phyloP scores from a whole-genome alignment of 768 basidiomycete genomes.

The Mycena vitilis region DNA sequence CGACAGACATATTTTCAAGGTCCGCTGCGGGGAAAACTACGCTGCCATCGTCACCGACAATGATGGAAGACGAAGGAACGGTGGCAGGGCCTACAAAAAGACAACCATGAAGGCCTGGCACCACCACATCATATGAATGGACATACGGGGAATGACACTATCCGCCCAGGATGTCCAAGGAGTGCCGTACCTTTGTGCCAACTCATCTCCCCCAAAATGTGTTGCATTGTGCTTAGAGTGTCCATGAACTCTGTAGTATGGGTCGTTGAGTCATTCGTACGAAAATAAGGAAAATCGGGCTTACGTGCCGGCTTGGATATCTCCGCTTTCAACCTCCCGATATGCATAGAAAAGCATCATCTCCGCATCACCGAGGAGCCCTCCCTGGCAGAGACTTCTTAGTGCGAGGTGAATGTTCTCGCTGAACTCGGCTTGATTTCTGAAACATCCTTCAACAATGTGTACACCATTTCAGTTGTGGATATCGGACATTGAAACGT shows the following conservation, averaged over 20 bases:
- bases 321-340: neutral
- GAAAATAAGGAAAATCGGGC: neutral
- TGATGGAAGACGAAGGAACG: neutral
- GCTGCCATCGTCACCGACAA: neutral
- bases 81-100: neutral
- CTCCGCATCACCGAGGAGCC: too few species aligned
- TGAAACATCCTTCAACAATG: too few species aligned
- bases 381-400: too few species aligned
- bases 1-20: neutral
- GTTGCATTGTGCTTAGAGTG: conserved; percentile 3
- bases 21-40: neutral
- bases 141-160: neutral
- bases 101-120: neutral
- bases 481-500: neutral
- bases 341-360: neutral
- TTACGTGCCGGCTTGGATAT: neutral
- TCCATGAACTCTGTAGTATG: neutral
- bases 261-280: neutral
- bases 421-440: too few species aligned
- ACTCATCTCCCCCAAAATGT: neutral
- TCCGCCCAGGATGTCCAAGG: neutral
- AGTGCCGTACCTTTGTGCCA: neutral
- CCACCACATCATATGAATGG: too few species aligned
- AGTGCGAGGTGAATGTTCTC: too few species aligned
- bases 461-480: neutral